Base-by-base conservation (phyloP, 495 filamentous ascomycete species). In the Penicillium longicatenatum region DNA sequence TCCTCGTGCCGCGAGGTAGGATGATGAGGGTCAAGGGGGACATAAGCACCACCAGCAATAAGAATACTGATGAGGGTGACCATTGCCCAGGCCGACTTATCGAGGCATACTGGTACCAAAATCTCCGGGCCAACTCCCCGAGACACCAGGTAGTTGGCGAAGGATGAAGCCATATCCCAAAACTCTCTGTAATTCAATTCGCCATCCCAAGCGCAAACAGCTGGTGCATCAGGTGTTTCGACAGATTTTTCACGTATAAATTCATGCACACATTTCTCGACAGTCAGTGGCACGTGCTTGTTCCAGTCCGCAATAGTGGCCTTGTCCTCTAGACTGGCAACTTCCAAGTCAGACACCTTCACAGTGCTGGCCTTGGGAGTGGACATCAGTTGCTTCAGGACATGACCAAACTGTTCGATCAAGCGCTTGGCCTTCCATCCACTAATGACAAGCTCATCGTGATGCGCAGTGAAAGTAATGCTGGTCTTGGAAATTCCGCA, bases 1-100 rank as follows among this genome's bases (percentile, higher is more conserved):
- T 77, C 75, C 42, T 72, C 65, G 35, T 77, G 75, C 26, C 77
- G 64, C 6, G 72, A 58, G 49, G 75, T 71, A 2, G 87, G 86
- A 46, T 86, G 78, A 0, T 75, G 70, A 9, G 82, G 79, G 64
- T 89, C 85, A 2, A 90, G 64, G 1, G 79, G 79, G 20, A 88
- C 78, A 64, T 83, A 83, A 0, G 77, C 83, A 44, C 79, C 81
- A 7, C 84, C 84, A 37, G 83, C 82, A 51, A 82, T 83, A 14
- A 84, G 59, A 20, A 86, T 71, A 44, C 75, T 79, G 6, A 82
- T 69, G 8, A 83, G 74, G 0, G 76, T 72, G 8, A 88, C 73
- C 20, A 83, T 65, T 1, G 79, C 76, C 78, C 77, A 86, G 1
- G 74, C 66, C 0, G 80, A 83, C 51, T 86, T 87, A 44, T 82